Evolutionary conservation across 495 filamentous ascomycete species (phyloP).

Genomic region (Lasiosphaeria hispida): DNA sequence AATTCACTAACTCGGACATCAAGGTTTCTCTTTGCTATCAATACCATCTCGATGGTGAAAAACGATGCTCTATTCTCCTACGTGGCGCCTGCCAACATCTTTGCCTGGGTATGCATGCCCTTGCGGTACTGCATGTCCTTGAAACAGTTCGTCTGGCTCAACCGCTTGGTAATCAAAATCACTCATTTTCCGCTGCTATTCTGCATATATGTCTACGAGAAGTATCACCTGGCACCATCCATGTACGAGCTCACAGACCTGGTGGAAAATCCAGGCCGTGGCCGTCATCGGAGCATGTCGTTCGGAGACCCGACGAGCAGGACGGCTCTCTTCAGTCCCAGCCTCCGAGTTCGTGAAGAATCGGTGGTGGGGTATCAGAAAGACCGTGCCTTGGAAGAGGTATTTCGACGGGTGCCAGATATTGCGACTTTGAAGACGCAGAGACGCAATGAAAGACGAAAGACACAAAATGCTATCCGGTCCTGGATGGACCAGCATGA

Average conservation of each 20-base stretch:
- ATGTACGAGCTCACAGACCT: constrained; percentile 77
- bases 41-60: constrained; percentile 94
- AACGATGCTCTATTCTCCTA: constrained; percentile 92
- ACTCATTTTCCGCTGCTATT: constrained; percentile 87
- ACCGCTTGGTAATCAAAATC: constrained; percentile 81
- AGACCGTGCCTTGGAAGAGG: constrained; percentile 86
- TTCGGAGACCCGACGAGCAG: constrained; percentile 52
- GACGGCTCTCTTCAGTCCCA: constrained; percentile 64
- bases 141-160: constrained; percentile 72
- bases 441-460: constrained; percentile 56
- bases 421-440: constrained; percentile 44
- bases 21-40: constrained; percentile 84
- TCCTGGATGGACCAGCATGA: constrained; percentile 81
- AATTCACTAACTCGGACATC: constrained; percentile 2
- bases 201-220: constrained; percentile 84
- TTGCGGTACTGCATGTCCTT: constrained; percentile 76
- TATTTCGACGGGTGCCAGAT: constrained; percentile 65
- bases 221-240: constrained; percentile 61
- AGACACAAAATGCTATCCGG: constrained; percentile 72
- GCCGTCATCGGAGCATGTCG: constrained; percentile 45
- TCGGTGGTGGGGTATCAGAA: constrained; percentile 83
- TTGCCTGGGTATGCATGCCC: constrained; percentile 83
- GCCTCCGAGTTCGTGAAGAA: constrained; percentile 69
- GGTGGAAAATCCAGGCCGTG: constrained; percentile 44
- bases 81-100: constrained; percentile 80